phyloP scores from a whole-genome alignment of 2,329 filamentous ascomycete species.

The Colletotrichum cereale region DNA sequence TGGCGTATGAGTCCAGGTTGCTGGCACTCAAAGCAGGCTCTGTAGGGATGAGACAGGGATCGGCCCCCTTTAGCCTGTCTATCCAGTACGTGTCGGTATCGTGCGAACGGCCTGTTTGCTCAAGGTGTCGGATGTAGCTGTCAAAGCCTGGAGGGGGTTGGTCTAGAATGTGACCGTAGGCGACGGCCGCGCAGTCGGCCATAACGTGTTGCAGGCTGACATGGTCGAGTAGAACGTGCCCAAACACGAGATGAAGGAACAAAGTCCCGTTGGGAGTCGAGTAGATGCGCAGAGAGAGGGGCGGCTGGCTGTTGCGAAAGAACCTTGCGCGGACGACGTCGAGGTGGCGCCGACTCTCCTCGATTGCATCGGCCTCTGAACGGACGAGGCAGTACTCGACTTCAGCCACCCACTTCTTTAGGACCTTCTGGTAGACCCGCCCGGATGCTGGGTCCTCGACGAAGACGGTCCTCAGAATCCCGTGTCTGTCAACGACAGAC shows the following conservation, averaged over 20 bases:
- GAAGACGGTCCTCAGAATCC: conserved; percentile 76
- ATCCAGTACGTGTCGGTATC: conserved; percentile 19
- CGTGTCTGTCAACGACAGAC: conserved; percentile 69
- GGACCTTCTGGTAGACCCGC: conserved; percentile 45
- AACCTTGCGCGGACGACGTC: background rate
- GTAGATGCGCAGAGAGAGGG: background rate
- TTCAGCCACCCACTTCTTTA: conserved; percentile 49
- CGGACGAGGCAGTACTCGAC: conserved; percentile 46
- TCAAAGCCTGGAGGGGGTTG: background rate
- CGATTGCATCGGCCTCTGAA: conserved; percentile 6
- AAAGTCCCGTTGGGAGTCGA: background rate
- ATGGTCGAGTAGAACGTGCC: conserved; percentile 25
- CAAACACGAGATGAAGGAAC: conserved; percentile 21
- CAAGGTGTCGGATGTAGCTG: conserved; percentile 8
- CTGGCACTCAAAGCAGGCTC: background rate
- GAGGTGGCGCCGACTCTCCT: conserved; percentile 7
- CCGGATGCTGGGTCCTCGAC: conserved; percentile 53
- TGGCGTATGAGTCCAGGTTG: background rate
- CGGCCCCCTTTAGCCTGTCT: background rate
- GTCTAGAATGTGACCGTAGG: background rate
- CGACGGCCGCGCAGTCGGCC: background rate
- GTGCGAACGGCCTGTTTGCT: background rate
- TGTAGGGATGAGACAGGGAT: conserved; percentile 2
- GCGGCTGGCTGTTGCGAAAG: conserved; percentile 4
- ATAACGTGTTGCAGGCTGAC: conserved; percentile 30